Conservation (phyloP, 345 rosid genomes). For the Populus nigra region DNA sequence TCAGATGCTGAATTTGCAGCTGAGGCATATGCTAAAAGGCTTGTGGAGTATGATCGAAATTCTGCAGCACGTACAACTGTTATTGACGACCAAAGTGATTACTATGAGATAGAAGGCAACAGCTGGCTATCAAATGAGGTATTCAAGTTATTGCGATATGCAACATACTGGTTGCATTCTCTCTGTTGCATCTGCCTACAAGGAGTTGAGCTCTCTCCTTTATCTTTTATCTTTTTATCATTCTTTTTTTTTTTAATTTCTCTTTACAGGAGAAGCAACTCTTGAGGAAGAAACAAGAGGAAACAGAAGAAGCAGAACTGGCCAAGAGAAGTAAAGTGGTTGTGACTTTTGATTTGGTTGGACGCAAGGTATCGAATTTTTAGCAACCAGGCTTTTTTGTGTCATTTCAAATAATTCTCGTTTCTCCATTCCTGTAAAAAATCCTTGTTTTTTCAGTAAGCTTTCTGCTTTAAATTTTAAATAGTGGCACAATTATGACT, state of each 20-base stretch:
- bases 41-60: slow-evolving; percentile 86
- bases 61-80: slow-evolving; percentile 91
- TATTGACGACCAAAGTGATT: slow-evolving; percentile 96
- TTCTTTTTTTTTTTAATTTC: neutral
- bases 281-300: slow-evolving; percentile 70
- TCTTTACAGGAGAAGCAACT: slow-evolving; percentile 77
- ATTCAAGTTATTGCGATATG: slow-evolving; percentile 12
- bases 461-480: neutral
- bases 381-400: neutral
- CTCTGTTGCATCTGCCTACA: neutral
- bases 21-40: slow-evolving; percentile 87
- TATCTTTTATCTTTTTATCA: neutral
- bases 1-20: slow-evolving; percentile 83
- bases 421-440: neutral
- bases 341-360: slow-evolving; percentile 87
- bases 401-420: neutral
- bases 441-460: too few relatives aligned
- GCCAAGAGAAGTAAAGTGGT: slow-evolving; percentile 72
- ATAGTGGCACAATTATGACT: neutral
- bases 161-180: neutral
- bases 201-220: slow-evolving; percentile 1
- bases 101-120: slow-evolving; percentile 87
- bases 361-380: slow-evolving; percentile 69
- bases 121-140: slow-evolving; percentile 94
- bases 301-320: slow-evolving; percentile 72